Base-by-base conservation (phyloP, 495 filamentous ascomycete genomes). In the Trichoderma asperelloides region DNA sequence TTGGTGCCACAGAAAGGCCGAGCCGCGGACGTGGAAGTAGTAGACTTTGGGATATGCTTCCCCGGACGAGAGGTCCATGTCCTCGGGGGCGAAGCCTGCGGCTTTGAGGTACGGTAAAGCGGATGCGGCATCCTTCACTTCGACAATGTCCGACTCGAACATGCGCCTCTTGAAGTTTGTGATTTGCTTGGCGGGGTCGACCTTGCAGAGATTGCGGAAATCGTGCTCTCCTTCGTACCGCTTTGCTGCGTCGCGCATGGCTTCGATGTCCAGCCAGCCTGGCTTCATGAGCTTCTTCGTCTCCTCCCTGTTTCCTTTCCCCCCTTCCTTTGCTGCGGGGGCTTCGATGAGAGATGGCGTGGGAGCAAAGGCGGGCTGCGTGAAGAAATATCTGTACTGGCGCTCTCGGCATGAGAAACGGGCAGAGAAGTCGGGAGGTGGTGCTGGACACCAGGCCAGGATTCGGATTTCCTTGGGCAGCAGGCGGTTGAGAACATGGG, bases 1-100 rank as follows among this genome's bases (percentile, higher is more conserved):
- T 77, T 98, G 95, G 75, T 98, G 96, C 94, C 94, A 98, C 60
- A 98, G 79, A 76, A 98, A 98, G 9, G 92, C 96, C n/a, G 90
- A 90, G 18, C 95, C 95, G 62, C 92, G 85, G 41, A 98, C 82
- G 27, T 86, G 86, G 74, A 98, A 93, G 65, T 89, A 87, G 78
- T 96, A 98, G 3, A 97, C 81, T 71, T 90, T 89, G 16, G 91
- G 80, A 81, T 68, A 75, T 12, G 27, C 11, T 0, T n/a, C 51
- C 3, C 15, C 11, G 9, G 51, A 28, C 1, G 51, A 28, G 9
- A 60, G 27, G 7, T 16, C 51, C 51, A 28, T 11, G 3, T 30
- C 11, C 15, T 60, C 51, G 9, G 40, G 41, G 1, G 45, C 65
- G 6, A 60, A 47, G 4, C 33, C 21, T 25, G 40, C 65, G 49